A percentile compares a stretch with the other conserved stretches of the same genome.
These are phyloP conservation scores for Malus hybrid DNA, from an alignment of 331 rosid species.

Conservation along the genomic window DNA sequence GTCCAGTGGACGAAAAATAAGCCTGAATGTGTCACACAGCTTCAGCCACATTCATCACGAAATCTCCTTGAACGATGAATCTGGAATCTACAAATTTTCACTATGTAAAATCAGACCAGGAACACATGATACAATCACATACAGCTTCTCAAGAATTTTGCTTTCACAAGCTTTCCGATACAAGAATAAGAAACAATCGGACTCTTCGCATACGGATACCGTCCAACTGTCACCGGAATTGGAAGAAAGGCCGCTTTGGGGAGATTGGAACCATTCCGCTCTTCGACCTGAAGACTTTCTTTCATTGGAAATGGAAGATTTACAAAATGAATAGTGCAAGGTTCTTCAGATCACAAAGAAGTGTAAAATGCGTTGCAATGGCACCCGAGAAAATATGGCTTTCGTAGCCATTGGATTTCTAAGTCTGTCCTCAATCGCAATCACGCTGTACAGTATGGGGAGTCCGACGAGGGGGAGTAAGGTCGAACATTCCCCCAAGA, in stretches of 20 bases:
- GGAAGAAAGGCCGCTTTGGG: slow-evolving; percentile 5
- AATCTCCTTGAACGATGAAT: neutral
- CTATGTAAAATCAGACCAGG: slow-evolving; percentile 23
- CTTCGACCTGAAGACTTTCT: neutral
- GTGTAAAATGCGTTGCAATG: slow-evolving; percentile 9
- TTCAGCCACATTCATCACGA: neutral
- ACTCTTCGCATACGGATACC: too few relatives aligned
- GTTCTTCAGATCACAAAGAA: slow-evolving; percentile 9
- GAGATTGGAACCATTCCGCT: slow-evolving; percentile 3
- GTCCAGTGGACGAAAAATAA: neutral
- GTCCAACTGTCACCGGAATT: neutral
- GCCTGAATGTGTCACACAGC: neutral
- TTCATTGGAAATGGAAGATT: slow-evolving; percentile 14
- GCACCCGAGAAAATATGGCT: slow-evolving; percentile 15
- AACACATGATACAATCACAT: slow-evolving; percentile 33
- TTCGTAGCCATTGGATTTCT: slow-evolving; percentile 13
- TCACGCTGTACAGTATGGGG: slow-evolving; percentile 36
- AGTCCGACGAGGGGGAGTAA: slow-evolving; percentile 23
- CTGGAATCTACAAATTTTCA: slow-evolving; percentile 27
- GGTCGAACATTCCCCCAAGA: slow-evolving; percentile 19
- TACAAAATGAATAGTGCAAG: slow-evolving; percentile 14
- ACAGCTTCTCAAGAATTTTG: slow-evolving; percentile 18
- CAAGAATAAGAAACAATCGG: too few relatives aligned
- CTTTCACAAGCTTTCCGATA: slow-evolving; percentile 14
- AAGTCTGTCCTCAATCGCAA: slow-evolving; percentile 22